Evolutionary conservation across 2,329 filamentous ascomycete species (phyloP).

Genomic region (Penicillium palitans): DNA sequence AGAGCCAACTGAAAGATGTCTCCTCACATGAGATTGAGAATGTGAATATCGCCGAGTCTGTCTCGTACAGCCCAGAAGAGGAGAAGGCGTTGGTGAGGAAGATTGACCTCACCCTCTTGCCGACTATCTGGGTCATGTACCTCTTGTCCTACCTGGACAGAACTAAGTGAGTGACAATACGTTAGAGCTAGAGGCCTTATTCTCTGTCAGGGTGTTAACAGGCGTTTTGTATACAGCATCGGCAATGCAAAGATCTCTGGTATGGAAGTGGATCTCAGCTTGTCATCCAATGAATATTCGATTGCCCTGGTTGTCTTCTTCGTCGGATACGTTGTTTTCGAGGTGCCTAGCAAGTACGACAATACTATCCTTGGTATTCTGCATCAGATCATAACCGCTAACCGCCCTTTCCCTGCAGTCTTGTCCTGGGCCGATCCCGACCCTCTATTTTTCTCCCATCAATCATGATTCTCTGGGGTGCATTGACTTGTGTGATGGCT

Average conservation of each 20-base stretch:
- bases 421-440: slow-evolving; percentile 52
- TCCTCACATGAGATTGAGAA: slow-evolving; percentile 22
- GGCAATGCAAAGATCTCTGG: slow-evolving; percentile 31
- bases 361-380: background rate
- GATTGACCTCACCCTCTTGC: slow-evolving; percentile 48
- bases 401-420: slow-evolving; percentile 5
- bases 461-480: slow-evolving; percentile 58
- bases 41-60: slow-evolving; percentile 7
- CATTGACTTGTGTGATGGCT: slow-evolving; percentile 54
- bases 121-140: slow-evolving; percentile 54
- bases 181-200: background rate
- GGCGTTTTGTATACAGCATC: slow-evolving; percentile 14
- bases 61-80: slow-evolving; percentile 31
- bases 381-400: background rate
- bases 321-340: slow-evolving; percentile 54
- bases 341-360: slow-evolving; percentile 53
- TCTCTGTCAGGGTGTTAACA: background rate
- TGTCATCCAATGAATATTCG: slow-evolving; percentile 49
- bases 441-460: slow-evolving; percentile 53
- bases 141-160: slow-evolving; percentile 48
- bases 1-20: slow-evolving; percentile 11
- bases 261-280: slow-evolving; percentile 22
- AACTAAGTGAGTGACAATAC: slow-evolving; percentile 19
- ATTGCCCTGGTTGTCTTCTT: slow-evolving; percentile 57
- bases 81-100: slow-evolving; percentile 49